Evolutionary conservation across 2,329 filamentous ascomycete genomes (phyloP).

Genomic region (Thyridium curvatum): DNA sequence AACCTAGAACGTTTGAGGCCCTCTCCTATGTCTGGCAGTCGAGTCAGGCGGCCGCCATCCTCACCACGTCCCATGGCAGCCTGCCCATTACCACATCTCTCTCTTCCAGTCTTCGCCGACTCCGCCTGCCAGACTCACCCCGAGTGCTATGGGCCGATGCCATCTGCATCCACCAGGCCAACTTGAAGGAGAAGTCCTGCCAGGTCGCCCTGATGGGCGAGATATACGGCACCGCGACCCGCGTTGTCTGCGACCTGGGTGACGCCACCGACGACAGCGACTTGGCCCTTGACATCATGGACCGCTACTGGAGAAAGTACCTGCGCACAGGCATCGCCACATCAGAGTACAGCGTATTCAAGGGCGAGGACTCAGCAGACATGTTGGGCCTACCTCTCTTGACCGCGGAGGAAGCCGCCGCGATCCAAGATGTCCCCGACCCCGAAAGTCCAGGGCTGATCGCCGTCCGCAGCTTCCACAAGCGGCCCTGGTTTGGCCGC

Average conservation of each 20-base stretch:
- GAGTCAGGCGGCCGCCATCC: no score
- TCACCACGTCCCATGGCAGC: no score
- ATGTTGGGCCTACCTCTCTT: conserved; percentile 1
- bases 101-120: conserved; percentile 3
- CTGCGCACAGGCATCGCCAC: no score
- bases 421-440: no score
- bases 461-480: background rate
- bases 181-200: conserved; percentile 3
- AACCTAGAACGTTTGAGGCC: no score
- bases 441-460: no score
- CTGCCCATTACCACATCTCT: background rate
- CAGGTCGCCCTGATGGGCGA: conserved; percentile 7
- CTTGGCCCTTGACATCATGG: conserved; percentile 9
- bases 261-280: no score
- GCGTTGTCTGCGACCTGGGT: background rate
- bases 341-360: no score
- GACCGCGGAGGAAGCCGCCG: conserved; percentile 1
- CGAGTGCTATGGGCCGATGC: conserved; percentile 2
- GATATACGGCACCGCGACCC: conserved; percentile 7
- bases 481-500: conserved; percentile 7
- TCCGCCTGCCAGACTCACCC: background rate
- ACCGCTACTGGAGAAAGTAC: conserved; percentile 6
- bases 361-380: no score
- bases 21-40: no score
- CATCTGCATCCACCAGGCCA: conserved; percentile 3